Conservation (phyloP, 345 rosid genomes). For the Limnanthes douglasii region DNA sequence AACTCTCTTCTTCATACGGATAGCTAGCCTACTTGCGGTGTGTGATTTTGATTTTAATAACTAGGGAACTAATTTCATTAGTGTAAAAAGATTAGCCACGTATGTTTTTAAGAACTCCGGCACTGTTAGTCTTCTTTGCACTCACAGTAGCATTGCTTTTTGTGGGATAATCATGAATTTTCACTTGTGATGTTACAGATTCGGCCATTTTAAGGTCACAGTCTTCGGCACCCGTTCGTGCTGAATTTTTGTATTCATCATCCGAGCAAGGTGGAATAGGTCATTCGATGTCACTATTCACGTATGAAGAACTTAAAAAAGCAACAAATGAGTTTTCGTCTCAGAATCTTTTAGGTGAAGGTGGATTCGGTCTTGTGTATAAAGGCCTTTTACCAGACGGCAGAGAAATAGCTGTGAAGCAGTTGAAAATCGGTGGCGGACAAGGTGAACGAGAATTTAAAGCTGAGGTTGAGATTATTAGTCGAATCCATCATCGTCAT, state of each 20-base stretch:
- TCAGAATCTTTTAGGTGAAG: constrained; percentile 79
- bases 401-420: constrained; percentile 80
- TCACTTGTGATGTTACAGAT: constrained; percentile 29
- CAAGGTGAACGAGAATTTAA: constrained; percentile 93
- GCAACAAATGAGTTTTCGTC: constrained; percentile 74
- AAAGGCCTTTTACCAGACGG: constrained; percentile 80
- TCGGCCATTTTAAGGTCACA: constrained; percentile 28
- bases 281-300: constrained; percentile 55
- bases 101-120: too few species aligned
- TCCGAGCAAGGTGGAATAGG: constrained; percentile 56
- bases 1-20: too few species aligned
- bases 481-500: constrained; percentile 89
- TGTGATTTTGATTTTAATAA: constrained; percentile 2
- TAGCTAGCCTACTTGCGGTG: background rate
- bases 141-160: too few species aligned
- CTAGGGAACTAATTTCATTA: background rate
- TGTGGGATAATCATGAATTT: constrained; percentile 3
- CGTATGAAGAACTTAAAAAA: constrained; percentile 51
- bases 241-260: constrained; percentile 27
- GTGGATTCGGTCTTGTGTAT: constrained; percentile 86
- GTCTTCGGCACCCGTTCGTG: constrained; percentile 55
- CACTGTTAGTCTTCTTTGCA: too few species aligned
- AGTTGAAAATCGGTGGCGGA: constrained; percentile 65
- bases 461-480: constrained; percentile 89
- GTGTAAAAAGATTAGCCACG: too few species aligned